Base-by-base conservation (phyloP, 2,329 filamentous ascomycete genomes). In the Penicillium sp. region DNA sequence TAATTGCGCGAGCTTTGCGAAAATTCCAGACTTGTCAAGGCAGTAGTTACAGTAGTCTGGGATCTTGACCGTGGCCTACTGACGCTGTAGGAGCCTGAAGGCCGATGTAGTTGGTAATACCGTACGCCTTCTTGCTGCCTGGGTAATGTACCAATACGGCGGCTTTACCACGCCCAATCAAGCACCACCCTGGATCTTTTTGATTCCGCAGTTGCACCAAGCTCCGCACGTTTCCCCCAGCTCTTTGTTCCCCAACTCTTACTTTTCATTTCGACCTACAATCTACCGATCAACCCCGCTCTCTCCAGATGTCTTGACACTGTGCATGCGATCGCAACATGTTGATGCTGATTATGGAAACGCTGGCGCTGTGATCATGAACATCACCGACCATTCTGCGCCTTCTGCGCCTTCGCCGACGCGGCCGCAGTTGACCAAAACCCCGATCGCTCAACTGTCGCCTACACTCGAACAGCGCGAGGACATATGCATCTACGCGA, bases 401-500 rank as follows among this genome's bases (percentile, higher is more conserved):
- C 22, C 20, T n/a, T 41, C 20, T 22, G 42, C 17, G 25, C 58
- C 64, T 42, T 61, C 70, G 42, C 67, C 68, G 56, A 57, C 62
- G 50, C 61, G 68, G 48, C 52, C 61, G 55, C 63, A 59, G 43
- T 65, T 68, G 61, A 70, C 59, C 47, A 61, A 66, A 17, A 67
- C 76, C 54, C 72, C 78, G 22, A 79, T 82, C 56, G 74, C 78
- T 45, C 67, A 76, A 59, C 71, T 82, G 20, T 74, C 74, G 14
- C 79, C 79, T 6, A 63, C 63, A 10, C 60, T 74, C 47, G 67
- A 74, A 15, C 25, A 66, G 31, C 47, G 63, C n/a, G 52, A 66
- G 15, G 57, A 68, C 25, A 68, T 68, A 50, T 75, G 72, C 34
- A 68, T 96, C 35, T 83, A 86, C 59, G 92, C 90, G 41, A 82